phyloP scores from a whole-genome alignment of 2,329 filamentous ascomycete species.

The Aspergillus costaricaensis region DNA sequence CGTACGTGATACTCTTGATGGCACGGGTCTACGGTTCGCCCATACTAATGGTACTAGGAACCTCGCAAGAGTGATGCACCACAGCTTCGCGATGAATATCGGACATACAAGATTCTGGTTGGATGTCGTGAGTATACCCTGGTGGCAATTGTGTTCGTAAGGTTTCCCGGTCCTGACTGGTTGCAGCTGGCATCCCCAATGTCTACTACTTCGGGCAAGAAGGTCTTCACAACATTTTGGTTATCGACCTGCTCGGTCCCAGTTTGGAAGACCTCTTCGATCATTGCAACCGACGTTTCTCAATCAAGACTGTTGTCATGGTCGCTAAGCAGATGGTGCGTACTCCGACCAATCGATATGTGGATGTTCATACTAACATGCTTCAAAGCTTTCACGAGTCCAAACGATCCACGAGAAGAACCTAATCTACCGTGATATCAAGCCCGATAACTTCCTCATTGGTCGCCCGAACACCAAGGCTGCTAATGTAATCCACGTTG shows the following conservation, averaged over 20 bases:
- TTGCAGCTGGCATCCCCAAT: slow-evolving; percentile 90
- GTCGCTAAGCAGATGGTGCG: slow-evolving; percentile 96
- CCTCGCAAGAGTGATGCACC: slow-evolving; percentile 98
- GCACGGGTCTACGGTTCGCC: neutral
- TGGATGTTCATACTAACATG: slow-evolving; percentile 28
- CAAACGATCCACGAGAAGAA: slow-evolving; percentile 98
- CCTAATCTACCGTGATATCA: slow-evolving; percentile 98
- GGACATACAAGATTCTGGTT: slow-evolving; percentile 98
- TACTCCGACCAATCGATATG: slow-evolving; percentile 15
- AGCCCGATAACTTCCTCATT: slow-evolving; percentile 98
- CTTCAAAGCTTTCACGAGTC: slow-evolving; percentile 75
- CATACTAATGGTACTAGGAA: slow-evolving; percentile 63
- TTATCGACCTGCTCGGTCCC: slow-evolving; percentile 93
- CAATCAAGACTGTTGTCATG: slow-evolving; percentile 98
- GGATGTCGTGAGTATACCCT: slow-evolving; percentile 81
- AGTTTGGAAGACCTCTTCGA: slow-evolving; percentile 97
- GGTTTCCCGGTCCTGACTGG: slow-evolving; percentile 36
- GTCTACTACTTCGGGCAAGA: slow-evolving; percentile 99
- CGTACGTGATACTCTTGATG: slow-evolving; percentile 57
- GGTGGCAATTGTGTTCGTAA: slow-evolving; percentile 14
- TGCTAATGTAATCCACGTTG: slow-evolving; percentile 97
- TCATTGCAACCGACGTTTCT: slow-evolving; percentile 92
- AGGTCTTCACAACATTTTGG: slow-evolving; percentile 96
- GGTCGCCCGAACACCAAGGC: slow-evolving; percentile 87
- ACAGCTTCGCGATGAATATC: slow-evolving; percentile 95